phyloP scores from a whole-genome alignment of 2,329 filamentous ascomycete species.

The Beauveria asiatica region DNA sequence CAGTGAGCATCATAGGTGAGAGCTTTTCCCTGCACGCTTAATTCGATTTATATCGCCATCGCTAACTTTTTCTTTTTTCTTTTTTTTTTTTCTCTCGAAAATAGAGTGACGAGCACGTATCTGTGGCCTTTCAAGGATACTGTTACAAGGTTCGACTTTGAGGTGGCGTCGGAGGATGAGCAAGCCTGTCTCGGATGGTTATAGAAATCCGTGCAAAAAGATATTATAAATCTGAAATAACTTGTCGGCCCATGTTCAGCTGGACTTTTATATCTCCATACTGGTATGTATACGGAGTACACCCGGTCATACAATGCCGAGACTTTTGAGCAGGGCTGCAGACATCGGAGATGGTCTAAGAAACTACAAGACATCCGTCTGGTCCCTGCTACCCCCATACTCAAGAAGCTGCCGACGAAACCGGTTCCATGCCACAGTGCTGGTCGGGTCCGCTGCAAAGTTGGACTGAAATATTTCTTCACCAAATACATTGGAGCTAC shows the following conservation, averaged over 20 bases:
- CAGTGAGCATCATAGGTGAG: constrained; percentile 40
- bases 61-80: background rate
- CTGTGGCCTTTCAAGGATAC: constrained; percentile 46
- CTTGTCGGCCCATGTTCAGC: no score
- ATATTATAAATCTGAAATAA: background rate
- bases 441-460: constrained; percentile 16
- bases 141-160: constrained; percentile 45
- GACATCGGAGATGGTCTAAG: constrained; percentile 16
- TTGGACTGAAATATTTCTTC: constrained; percentile 18
- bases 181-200: constrained; percentile 15
- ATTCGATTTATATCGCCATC: background rate
- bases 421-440: constrained; percentile 15
- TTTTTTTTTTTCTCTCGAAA: background rate
- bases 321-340: constrained; percentile 4
- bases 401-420: constrained; percentile 17
- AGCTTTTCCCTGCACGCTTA: background rate
- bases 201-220: background rate
- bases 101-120: constrained; percentile 41
- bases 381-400: constrained; percentile 17
- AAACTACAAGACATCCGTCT: constrained; percentile 17
- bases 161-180: constrained; percentile 35
- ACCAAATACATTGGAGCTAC: constrained; percentile 15
- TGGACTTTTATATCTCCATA: background rate
- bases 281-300: accelerated
- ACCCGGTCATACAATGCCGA: background rate